Evolutionary conservation across 2,329 filamentous ascomycete genomes (phyloP).

Genomic region (Aspergillus thermomutatus): DNA sequence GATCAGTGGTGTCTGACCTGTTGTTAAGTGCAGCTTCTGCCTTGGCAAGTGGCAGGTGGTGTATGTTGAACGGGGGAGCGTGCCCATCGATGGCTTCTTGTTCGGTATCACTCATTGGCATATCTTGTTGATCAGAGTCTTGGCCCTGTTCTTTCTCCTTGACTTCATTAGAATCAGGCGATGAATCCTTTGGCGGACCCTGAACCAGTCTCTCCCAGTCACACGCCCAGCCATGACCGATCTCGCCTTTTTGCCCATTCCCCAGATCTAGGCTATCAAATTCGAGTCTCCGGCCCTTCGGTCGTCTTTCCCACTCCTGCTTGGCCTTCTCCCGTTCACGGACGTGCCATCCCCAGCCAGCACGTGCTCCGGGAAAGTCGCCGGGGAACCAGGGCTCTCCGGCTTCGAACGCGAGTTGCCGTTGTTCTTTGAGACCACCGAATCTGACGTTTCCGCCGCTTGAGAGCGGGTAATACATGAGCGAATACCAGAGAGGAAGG

Average conservation of each 20-base stretch:
- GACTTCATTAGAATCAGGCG: neutral
- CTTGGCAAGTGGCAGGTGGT: slow-evolving; percentile 40
- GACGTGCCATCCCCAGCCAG: slow-evolving; percentile 75
- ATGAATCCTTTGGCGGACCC: slow-evolving; percentile 16
- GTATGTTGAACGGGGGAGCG: slow-evolving; percentile 29
- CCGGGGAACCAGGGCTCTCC: slow-evolving; percentile 78
- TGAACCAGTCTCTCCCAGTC: slow-evolving; percentile 73
- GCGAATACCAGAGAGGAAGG: slow-evolving; percentile 75
- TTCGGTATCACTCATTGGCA: slow-evolving; percentile 9
- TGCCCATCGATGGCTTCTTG: slow-evolving; percentile 7
- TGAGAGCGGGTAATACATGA: slow-evolving; percentile 78
- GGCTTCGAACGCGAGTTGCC: slow-evolving; percentile 78
- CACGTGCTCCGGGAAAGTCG: slow-evolving; percentile 75
- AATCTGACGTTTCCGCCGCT: slow-evolving; percentile 78
- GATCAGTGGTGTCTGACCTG: slow-evolving; percentile 19
- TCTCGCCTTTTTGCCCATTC: slow-evolving; percentile 70
- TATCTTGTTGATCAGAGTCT: slow-evolving; percentile 9
- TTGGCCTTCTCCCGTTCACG: slow-evolving; percentile 60
- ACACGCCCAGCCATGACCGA: slow-evolving; percentile 77
- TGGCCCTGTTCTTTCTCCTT: slow-evolving; percentile 1
- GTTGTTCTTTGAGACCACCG: slow-evolving; percentile 74
- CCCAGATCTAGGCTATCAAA: slow-evolving; percentile 75
- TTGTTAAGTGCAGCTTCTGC: slow-evolving; percentile 27
- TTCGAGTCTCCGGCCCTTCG: slow-evolving; percentile 75
- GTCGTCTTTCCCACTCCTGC: slow-evolving; percentile 68